Conservation (phyloP, 2,329 filamentous ascomycete genomes). For the Zelopaecilomyces penicillatus region DNA sequence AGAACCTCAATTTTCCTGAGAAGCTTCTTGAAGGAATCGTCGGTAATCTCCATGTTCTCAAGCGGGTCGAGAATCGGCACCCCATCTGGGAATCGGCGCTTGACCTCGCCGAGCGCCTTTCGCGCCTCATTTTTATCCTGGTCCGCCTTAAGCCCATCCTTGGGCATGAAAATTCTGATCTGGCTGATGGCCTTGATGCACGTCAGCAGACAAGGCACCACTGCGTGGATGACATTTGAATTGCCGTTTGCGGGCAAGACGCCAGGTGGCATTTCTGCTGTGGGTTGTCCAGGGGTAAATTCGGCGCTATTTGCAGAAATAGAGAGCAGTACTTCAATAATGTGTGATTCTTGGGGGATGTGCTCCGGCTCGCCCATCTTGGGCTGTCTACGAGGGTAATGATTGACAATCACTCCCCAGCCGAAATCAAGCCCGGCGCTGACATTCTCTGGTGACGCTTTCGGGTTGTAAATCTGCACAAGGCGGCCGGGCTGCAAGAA, state of each 20-base stretch:
- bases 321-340: constrained; percentile 73
- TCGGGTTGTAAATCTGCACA: constrained; percentile 71
- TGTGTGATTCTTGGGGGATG: constrained; percentile 65
- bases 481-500: constrained; percentile 85
- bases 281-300: constrained; percentile 28
- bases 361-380: constrained; percentile 63
- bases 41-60: constrained; percentile 90
- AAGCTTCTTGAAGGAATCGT: constrained; percentile 88
- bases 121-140: constrained; percentile 61
- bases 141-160: constrained; percentile 56
- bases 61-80: constrained; percentile 84
- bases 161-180: constrained; percentile 73
- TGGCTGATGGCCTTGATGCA: constrained; percentile 81
- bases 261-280: constrained; percentile 50
- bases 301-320: constrained; percentile 43
- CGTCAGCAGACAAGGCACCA: constrained; percentile 73
- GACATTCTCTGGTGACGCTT: constrained; percentile 33
- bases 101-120: constrained; percentile 67
- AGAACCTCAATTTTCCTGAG: constrained; percentile 94
- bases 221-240: constrained; percentile 20
- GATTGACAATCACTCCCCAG: constrained; percentile 84
- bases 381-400: constrained; percentile 53
- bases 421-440: constrained; percentile 60
- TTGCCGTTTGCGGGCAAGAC: constrained; percentile 32
- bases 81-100: constrained; percentile 85